These are phyloP conservation scores for Yamadazyma atmosphaerica DNA, from an alignment of 1,139 yeast species.

Conservation along the genomic window DNA sequence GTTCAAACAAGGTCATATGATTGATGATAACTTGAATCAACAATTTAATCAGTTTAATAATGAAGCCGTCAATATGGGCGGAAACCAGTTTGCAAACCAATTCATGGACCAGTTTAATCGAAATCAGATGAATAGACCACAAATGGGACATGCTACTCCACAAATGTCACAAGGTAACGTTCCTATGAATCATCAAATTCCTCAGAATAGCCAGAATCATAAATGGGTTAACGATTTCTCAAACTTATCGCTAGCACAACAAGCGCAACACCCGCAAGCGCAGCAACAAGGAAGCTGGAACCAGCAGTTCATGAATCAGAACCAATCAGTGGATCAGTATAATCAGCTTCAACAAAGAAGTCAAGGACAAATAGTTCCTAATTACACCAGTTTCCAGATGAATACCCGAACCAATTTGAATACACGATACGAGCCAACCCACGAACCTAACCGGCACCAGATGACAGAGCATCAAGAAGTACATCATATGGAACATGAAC, in stretches of 20 bases:
- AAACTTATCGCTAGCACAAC: conserved; percentile 20
- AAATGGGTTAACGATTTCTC: conserved; percentile 40
- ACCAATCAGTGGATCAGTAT: conserved; percentile 6
- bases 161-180: too few relatives aligned
- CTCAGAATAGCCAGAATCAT: conserved; percentile 7
- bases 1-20: conserved; percentile 13
- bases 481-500: conserved; percentile 30
- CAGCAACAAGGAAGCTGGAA: conserved; percentile 27
- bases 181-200: conserved; percentile 15
- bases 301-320: conserved; percentile 21
- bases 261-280: too few relatives aligned
- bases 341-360: conserved; percentile 2
- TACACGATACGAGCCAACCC: conserved; percentile 11
- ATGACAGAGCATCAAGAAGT: conserved; percentile 31
- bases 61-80: too few relatives aligned
- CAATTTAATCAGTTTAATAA: conserved; percentile 36
- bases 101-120: conserved; percentile 20
- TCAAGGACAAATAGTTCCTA: conserved; percentile 8
- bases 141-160: conserved; percentile 5
- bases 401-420: conserved; percentile 9
- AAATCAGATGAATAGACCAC: too few relatives aligned
- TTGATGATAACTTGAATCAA: conserved; percentile 31
- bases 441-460: conserved; percentile 7
- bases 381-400: conserved; percentile 11
- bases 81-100: conserved; percentile 20